Evolutionary conservation across 257 asterid genomes (phyloP), one percentile per base, ranked within the genome.

Genomic region (Scutellaria minor): DNA sequence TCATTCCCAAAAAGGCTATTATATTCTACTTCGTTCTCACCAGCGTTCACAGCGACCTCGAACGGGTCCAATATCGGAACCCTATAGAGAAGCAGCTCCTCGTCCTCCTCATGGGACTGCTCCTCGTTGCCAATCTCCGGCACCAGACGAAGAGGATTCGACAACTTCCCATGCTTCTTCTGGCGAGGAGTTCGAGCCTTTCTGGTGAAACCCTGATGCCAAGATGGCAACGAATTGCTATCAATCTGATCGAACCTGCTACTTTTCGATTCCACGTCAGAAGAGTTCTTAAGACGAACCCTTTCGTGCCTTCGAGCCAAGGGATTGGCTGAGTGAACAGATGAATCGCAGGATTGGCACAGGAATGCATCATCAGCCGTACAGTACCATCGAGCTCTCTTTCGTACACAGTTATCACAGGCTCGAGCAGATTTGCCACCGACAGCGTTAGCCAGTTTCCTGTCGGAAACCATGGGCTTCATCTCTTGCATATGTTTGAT

Each of bases 361-460:
- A 93, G 66, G 57, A 93, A 93, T 0, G 98, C 98, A 22, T 93
- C 98, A 53, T 93, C 98, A 14, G 97, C 94, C 0, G 95, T 86
- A 53, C 98, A 91, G 56, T 86, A 93, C 97, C 87, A 93, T 1
- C 96, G 73, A 5, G 96, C 98, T 68, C 96, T 71, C 39, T 78
- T 88, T 12, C 72, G 70, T 3, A 86, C 66, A 31, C 98, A 93
- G 68, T 78, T 86, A 53, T 93, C 96, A 77, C 98, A 93, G 5
- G 97, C 91, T 76, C 98, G 66, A 4, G 86, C 87, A 0, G 90
- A 82, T 74, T 86, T 87, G 1, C 88, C 97, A 13, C 84, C 93
- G 53, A 84, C 85, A 1, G 82, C 90, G 76, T 85, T 80, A 7
- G 93, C 89, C 47, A 85, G 40, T 27, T 85, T 88, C 9, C 54